phyloP scores from a whole-genome alignment of 1,284 basidiomycete species.

The Leccinum griseonigrum region DNA sequence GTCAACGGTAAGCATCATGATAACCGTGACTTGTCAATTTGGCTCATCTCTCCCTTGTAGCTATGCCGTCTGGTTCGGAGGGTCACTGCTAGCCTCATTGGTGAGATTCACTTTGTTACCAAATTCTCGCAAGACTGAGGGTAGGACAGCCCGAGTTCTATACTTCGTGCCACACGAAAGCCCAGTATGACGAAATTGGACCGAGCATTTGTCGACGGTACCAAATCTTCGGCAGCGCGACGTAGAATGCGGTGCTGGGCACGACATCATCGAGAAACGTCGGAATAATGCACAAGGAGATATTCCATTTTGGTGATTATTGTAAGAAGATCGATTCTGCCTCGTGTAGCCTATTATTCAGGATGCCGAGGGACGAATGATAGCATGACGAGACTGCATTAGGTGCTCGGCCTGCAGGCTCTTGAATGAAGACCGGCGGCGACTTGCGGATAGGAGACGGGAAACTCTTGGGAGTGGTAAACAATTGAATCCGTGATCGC shows the following conservation, averaged over 20 bases:
- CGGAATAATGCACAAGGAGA: not conserved
- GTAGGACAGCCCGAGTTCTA: slow-evolving; percentile 87
- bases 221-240: slow-evolving; percentile 91
- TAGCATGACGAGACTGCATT: not conserved
- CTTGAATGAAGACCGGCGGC: slow-evolving; percentile 15
- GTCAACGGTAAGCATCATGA: slow-evolving; percentile 66
- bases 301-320: not conserved
- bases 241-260: slow-evolving; percentile 38
- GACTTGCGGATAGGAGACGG: not conserved
- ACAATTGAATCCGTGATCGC: no score
- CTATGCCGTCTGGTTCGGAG: slow-evolving; percentile 99
- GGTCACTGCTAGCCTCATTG: slow-evolving; percentile 88
- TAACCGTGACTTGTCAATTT: slow-evolving; percentile 1
- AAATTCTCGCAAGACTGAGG: slow-evolving; percentile 1
- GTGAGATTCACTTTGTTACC: slow-evolving; percentile 38
- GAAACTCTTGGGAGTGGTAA: not conserved
- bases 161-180: slow-evolving; percentile 95
- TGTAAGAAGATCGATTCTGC: not conserved
- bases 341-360: slow-evolving; percentile 5
- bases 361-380: slow-evolving; percentile 9
- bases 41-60: slow-evolving; percentile 35
- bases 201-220: slow-evolving; percentile 94
- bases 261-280: not conserved
- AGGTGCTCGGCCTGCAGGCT: not conserved
- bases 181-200: slow-evolving; percentile 96